phyloP scores from a whole-genome alignment of 371 early-diverging fungal genomes.

The Gilbertella persicaria region DNA sequence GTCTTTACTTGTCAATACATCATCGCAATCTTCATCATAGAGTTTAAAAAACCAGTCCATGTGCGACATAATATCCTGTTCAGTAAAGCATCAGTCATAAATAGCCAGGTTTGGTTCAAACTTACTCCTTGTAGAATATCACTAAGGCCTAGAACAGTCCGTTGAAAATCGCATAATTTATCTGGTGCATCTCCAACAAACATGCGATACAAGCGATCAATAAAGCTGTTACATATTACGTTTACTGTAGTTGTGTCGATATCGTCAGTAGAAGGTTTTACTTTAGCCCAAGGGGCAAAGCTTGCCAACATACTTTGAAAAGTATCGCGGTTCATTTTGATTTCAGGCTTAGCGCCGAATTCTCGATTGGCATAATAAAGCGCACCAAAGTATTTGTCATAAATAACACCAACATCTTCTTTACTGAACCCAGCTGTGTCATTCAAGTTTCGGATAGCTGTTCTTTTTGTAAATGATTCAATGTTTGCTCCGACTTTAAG shows the following conservation, averaged over 20 bases:
- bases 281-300: constrained; percentile 37
- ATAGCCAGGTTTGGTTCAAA: no score
- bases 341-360: constrained; percentile 20
- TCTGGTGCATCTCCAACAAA: constrained; percentile 48
- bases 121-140: constrained; percentile 67
- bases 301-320: constrained; percentile 41
- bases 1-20: constrained; percentile 67
- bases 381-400: constrained; percentile 86
- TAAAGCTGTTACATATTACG: constrained; percentile 30
- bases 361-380: constrained; percentile 69
- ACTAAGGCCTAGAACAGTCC: constrained; percentile 73
- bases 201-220: constrained; percentile 45
- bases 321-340: constrained; percentile 36
- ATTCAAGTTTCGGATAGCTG: constrained; percentile 78
- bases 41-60: constrained; percentile 80
- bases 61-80: constrained; percentile 67
- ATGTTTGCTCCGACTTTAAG: constrained; percentile 93
- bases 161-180: constrained; percentile 65
- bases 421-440: constrained; percentile 77
- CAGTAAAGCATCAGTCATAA: background rate
- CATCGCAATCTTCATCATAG: constrained; percentile 73
- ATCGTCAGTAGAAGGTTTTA: constrained; percentile 9
- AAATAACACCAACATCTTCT: constrained; percentile 85
- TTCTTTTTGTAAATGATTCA: constrained; percentile 90
- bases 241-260: constrained; percentile 7